These are phyloP conservation scores for Camelina hispida DNA, from an alignment of 345 rosid genomes.

Conservation along the genomic window DNA sequence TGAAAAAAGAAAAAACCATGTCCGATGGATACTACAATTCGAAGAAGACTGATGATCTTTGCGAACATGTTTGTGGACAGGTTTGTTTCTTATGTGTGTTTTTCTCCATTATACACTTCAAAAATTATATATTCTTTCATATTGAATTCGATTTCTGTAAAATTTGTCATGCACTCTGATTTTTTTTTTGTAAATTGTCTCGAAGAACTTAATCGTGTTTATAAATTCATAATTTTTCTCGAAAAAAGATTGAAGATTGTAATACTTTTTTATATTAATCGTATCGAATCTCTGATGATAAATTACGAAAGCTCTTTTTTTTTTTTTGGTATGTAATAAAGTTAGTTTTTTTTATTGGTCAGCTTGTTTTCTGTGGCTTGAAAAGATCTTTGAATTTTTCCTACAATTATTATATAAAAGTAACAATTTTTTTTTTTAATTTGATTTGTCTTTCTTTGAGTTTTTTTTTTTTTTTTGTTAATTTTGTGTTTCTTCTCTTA, in stretches of 20 bases:
- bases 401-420: background rate
- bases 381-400: constrained; percentile 12
- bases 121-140: background rate
- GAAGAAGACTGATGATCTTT: constrained; percentile 88
- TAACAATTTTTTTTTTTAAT: background rate
- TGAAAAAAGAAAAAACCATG: constrained; percentile 52
- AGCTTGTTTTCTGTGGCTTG: constrained; percentile 41
- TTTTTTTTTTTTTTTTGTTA: background rate
- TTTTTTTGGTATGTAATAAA: background rate
- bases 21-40: constrained; percentile 72
- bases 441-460: background rate
- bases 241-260: background rate
- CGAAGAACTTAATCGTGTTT: background rate
- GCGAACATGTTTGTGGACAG: constrained; percentile 83
- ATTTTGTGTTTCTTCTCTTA: background rate
- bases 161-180: background rate
- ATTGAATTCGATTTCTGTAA: background rate
- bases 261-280: too few species aligned
- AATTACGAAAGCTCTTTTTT: background rate
- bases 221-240: background rate
- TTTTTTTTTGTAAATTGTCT: too few species aligned
- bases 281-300: background rate
- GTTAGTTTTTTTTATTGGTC: constrained; percentile 2
- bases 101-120: background rate
- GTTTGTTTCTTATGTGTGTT: constrained; percentile 36